phyloP scores from a whole-genome alignment of 2,329 filamentous ascomycete species.

The Chrysoporthe cubensis region DNA sequence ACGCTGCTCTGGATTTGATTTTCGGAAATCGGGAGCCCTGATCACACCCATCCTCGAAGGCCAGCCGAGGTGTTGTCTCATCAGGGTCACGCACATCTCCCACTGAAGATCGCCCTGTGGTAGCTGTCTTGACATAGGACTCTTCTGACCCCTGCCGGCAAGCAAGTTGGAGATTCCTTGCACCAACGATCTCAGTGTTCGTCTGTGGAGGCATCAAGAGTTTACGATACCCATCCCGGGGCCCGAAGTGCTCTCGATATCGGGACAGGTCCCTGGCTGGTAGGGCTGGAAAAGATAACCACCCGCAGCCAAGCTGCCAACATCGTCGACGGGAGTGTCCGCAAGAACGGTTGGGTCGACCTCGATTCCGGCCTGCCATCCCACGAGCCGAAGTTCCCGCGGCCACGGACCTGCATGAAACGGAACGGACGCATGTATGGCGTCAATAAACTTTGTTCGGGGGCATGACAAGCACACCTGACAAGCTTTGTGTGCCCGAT shows the following conservation, averaged over 20 bases:
- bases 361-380: background rate
- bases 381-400: conserved; percentile 11
- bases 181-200: background rate
- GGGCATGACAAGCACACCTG: background rate
- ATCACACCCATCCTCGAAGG: no score
- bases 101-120: no score
- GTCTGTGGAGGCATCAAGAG: background rate
- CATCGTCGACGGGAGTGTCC: conserved; percentile 17
- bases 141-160: background rate
- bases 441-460: conserved; percentile 7
- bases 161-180: background rate
- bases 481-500: conserved; percentile 6
- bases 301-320: conserved; percentile 13
- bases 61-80: no score
- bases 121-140: no score
- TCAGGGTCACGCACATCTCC: no score
- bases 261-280: background rate
- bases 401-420: conserved; percentile 6
- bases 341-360: conserved; percentile 15
- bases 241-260: background rate
- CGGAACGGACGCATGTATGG: background rate
- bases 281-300: background rate
- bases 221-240: background rate
- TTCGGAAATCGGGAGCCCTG: no score
- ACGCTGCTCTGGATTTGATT: background rate